phyloP scores from a whole-genome alignment of 2,329 filamentous ascomycete species.

The Verticillium longisporum region DNA sequence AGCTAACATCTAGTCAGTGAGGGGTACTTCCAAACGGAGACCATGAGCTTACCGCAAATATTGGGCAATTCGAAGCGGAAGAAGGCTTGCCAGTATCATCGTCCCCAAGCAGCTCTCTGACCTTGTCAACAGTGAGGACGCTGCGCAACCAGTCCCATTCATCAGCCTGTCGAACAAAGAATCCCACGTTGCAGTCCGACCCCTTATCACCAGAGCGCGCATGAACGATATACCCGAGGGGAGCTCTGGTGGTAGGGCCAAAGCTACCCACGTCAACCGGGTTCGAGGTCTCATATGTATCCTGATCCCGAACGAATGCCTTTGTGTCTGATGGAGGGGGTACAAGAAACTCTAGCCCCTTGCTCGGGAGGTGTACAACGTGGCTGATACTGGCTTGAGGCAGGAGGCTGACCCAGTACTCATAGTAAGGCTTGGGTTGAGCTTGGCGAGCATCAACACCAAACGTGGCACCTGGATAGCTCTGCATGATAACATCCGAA shows the following conservation, averaged over 20 bases:
- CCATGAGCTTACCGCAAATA: constrained; percentile 3
- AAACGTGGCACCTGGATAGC: constrained; percentile 34
- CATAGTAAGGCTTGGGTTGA: constrained; percentile 18
- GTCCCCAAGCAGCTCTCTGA: constrained; percentile 29
- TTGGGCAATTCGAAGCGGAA: constrained; percentile 37
- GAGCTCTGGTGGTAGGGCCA: constrained; percentile 18
- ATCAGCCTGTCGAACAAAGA: constrained; percentile 12
- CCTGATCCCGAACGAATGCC: constrained; percentile 16
- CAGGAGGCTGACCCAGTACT: constrained; percentile 16
- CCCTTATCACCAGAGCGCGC: constrained; percentile 33
- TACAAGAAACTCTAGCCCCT: constrained; percentile 11
- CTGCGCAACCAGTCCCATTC: constrained; percentile 22
- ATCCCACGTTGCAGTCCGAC: constrained; percentile 24
- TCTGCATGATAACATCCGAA: constrained; percentile 32
- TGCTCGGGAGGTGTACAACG: constrained; percentile 16
- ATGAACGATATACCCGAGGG: constrained; percentile 22
- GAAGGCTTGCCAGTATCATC: constrained; percentile 27
- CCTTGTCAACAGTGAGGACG: constrained; percentile 28
- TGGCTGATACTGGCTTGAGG: constrained; percentile 15
- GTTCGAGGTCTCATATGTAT: constrained; percentile 17
- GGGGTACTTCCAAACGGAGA: too few species aligned
- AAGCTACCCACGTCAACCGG: constrained; percentile 17
- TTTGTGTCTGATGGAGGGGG: constrained; percentile 13
- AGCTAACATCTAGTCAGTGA: background rate
- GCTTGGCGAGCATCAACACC: constrained; percentile 29